Base-by-base conservation (phyloP, 176 grass and related monocot genomes). In the Aegilops tauschii region DNA sequence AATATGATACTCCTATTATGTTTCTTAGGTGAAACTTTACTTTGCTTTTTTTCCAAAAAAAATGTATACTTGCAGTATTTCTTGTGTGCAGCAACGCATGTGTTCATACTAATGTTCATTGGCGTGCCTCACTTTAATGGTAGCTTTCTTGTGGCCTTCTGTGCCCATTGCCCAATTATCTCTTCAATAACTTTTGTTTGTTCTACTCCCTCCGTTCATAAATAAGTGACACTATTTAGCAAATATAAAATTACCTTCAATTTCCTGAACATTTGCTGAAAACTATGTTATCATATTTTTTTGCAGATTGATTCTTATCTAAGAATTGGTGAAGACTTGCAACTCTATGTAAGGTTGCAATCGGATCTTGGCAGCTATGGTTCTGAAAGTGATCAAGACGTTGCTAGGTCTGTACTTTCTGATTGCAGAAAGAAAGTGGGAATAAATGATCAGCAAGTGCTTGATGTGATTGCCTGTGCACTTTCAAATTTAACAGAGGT, bases 291-390 rank as follows among this genome's bases (percentile, higher is more conserved):
- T 80, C 27, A 65, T 34, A 71, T 80, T 80, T 20, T 73, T 87
- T 90, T 80, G 75, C 85, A 99, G 97, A 87, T 96, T 65, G 97
- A 99, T 31, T 94, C 97, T 65, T 93, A 90, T 88, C 89, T 99
- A 67, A 91, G 89, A 88, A 89, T 96, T 87, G 97, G 91, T 54
- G 97, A 99, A 81, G 94, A 99, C 79, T 91, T 90, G 61, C 97
- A 96, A 89, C 81, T 96, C 50, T 99, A 99, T 73, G 87, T 88
- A 82, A 96, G 83, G 80, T 73, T 90, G 80, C 96, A 95, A 79
- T 91, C 94, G 37, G 97, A 99, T 91, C 61, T 96, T 76, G 81
- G 84, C 66, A 92, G 76, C 77, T 99, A 88, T 83, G 88, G 92
- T 82, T 94, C 90, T 83, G 94, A 96, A 76, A 86, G 52, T 17